These are phyloP conservation scores for Lomentospora prolificans DNA, from an alignment of 2,329 filamentous ascomycete genomes.

Conservation along the genomic window DNA sequence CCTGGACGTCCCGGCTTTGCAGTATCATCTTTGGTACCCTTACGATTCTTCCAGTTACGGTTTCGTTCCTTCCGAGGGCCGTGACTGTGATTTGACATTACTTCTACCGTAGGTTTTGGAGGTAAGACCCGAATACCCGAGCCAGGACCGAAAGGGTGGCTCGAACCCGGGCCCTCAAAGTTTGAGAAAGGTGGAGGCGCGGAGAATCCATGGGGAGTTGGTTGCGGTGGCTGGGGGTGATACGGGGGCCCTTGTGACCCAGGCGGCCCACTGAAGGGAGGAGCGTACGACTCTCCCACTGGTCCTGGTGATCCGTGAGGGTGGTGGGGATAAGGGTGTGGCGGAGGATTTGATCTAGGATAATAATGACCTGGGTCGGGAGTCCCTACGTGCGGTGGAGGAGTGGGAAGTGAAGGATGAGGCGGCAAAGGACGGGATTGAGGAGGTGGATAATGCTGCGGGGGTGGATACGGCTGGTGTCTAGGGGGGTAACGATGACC, in stretches of 20 bases:
- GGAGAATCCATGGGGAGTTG: conserved; percentile 15
- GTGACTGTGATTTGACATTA: conserved; percentile 20
- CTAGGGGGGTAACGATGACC: conserved; percentile 13
- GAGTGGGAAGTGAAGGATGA: conserved; percentile 7
- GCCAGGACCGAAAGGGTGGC: conserved; percentile 18
- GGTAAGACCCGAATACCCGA: conserved; percentile 18
- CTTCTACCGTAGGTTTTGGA: conserved; percentile 20
- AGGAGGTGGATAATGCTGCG: conserved; percentile 13
- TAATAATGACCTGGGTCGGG: too few species aligned
- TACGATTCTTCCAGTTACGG: conserved; percentile 17
- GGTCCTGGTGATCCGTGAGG: not conserved
- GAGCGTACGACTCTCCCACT: not conserved
- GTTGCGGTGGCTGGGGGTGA: not conserved
- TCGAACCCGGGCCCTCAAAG: conserved; percentile 18
- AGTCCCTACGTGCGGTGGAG: conserved; percentile 5
- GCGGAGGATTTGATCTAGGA: too few species aligned
- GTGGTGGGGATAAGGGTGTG: conserved; percentile 4
- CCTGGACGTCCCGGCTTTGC: not conserved
- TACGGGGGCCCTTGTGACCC: not conserved
- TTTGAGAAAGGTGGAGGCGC: conserved; percentile 10
- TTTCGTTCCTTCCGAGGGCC: conserved; percentile 18
- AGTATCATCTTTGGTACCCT: conserved; percentile 14
- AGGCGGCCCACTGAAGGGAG: not conserved
- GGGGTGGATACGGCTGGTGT: conserved; percentile 15
- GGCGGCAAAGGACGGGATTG: conserved; percentile 9